Evolutionary conservation across 371 early-diverging fungal genomes (phyloP), one percentile per base, ranked within the genome.

Genomic region (Lichtheimia ornata): DNA sequence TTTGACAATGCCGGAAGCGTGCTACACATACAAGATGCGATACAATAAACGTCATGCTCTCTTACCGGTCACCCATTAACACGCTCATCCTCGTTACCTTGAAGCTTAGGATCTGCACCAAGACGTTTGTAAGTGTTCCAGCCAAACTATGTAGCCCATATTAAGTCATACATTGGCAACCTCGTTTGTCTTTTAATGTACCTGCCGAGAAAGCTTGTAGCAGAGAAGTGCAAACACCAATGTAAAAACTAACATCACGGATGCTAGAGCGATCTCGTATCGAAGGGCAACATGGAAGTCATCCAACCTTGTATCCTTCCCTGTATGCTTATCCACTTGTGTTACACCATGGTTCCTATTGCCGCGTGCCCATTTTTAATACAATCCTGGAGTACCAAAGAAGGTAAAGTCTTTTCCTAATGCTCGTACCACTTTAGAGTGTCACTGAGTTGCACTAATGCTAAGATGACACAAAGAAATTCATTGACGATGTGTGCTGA

Each of bases 121-220:
- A 77, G 68, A 25, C 73, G 66, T 45, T 76, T 77, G 42, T 81
- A 81, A 5, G 70, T 67, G 47, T 71, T 76, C 76, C 76, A 81
- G 0, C 78, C 81, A 60, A 81, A 74, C 70, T 76, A 62, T 1
- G 30, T 17, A 14, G 40, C 1, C 25, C 27, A 43, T 22, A 22
- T 22, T 22, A 15, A 54, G 25, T 12, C 7, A n/a, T n/a, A n/a
- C n/a, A 47, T n/a, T 22, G 15, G 9, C 47, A 18, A 5, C 30
- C 20, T 5, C 6, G 2, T 35, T 35, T 35, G 4, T 35, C 35
- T 6, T 35, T 11, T 9, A 35, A 0, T 3, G 18, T 69, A 73
- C 76, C 67, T 81, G 72, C 18, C 69, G 70, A 22, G 64, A 64
- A 17, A 81, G 30, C 42, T 71, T 65, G 42, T 56, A 64, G 28